These are phyloP conservation scores for Labyrinthula sp. DNA, from an alignment of 352 stramenopile genomes.

Conservation along the genomic window DNA sequence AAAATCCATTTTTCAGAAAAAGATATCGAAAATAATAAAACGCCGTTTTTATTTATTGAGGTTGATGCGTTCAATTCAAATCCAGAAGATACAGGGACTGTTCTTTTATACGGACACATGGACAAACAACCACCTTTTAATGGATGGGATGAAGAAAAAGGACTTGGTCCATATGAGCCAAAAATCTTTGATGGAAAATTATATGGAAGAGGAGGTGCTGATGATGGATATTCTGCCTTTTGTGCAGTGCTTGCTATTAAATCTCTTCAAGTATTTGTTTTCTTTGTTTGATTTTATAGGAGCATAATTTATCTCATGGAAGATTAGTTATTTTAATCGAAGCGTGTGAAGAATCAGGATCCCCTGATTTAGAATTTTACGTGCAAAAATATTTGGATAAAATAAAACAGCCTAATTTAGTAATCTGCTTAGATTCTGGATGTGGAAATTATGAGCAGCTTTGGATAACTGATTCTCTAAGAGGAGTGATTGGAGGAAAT, in stretches of 20 bases:
- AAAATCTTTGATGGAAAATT: slow-evolving; percentile 18
- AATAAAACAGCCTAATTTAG: slow-evolving; percentile 16
- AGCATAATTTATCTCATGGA: slow-evolving; percentile 8
- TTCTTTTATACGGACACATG: slow-evolving; percentile 27
- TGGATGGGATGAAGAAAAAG: slow-evolving; percentile 21
- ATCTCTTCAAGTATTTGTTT: too few relatives aligned
- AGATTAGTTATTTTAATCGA: slow-evolving; percentile 17
- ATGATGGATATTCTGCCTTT: slow-evolving; percentile 22
- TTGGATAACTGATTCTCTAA: slow-evolving; percentile 17
- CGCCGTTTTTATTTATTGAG: slow-evolving; percentile 22
- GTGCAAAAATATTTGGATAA: slow-evolving; percentile 13
- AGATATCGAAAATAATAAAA: slow-evolving; percentile 10
- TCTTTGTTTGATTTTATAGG: too few relatives aligned
- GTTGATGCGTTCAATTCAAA: slow-evolving; percentile 5
- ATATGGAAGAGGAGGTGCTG: slow-evolving; percentile 16
- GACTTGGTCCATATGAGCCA: slow-evolving; percentile 22
- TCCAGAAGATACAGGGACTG: slow-evolving; percentile 12
- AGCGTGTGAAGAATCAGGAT: slow-evolving; percentile 12
- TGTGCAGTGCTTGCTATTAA: slow-evolving; percentile 9
- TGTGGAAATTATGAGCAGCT: slow-evolving; percentile 19
- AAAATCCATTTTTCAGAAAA: slow-evolving; percentile 2
- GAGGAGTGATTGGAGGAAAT: slow-evolving; percentile 20
- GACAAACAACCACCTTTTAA: slow-evolving; percentile 28
- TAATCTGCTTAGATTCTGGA: slow-evolving; percentile 22
- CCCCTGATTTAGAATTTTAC: slow-evolving; percentile 4